Conservation (phyloP, 1,139 yeast genomes). For the Kodamaea arcana region DNA sequence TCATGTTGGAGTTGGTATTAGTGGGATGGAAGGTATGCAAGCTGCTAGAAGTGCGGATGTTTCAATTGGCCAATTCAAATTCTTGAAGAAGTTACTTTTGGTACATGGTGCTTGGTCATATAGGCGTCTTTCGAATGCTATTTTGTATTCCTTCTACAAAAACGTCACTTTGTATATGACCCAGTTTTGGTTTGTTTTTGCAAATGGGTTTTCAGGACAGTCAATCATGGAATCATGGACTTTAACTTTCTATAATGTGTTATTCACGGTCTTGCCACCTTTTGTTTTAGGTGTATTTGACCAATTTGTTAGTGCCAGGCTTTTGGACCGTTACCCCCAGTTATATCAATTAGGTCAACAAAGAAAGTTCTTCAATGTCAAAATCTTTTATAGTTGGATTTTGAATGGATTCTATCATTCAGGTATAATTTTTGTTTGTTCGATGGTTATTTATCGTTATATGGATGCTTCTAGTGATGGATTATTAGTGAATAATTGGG, state of each 20-base stretch:
- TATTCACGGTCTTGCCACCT: constrained; percentile 93
- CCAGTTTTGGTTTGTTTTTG: constrained; percentile 95
- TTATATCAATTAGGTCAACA: constrained; percentile 86
- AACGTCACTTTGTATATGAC: constrained; percentile 95
- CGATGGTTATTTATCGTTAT: constrained; percentile 62
- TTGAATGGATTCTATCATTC: constrained; percentile 94
- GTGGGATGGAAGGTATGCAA: constrained; percentile 99
- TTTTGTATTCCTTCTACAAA: constrained; percentile 91
- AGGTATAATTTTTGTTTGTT: constrained; percentile 73
- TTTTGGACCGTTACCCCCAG: constrained; percentile 89
- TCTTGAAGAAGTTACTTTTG: constrained; percentile 70
- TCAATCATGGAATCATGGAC: constrained; percentile 98
- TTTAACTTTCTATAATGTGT: constrained; percentile 90
- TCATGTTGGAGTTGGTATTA: constrained; percentile 96
- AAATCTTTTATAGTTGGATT: constrained; percentile 97
- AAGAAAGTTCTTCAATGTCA: constrained; percentile 83
- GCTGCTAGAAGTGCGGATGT: constrained; percentile 98
- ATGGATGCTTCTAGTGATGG: constrained; percentile 71
- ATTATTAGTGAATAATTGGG: constrained; percentile 82
- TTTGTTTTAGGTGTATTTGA: constrained; percentile 95
- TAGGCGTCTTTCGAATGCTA: constrained; percentile 88
- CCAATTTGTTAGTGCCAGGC: constrained; percentile 88
- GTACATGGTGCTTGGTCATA: constrained; percentile 99
- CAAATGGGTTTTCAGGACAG: constrained; percentile 91
- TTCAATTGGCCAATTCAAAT: constrained; percentile 93